Evolutionary conservation across 139 green algal genomes (phyloP).

Genomic region (Nannochloris sp.): DNA sequence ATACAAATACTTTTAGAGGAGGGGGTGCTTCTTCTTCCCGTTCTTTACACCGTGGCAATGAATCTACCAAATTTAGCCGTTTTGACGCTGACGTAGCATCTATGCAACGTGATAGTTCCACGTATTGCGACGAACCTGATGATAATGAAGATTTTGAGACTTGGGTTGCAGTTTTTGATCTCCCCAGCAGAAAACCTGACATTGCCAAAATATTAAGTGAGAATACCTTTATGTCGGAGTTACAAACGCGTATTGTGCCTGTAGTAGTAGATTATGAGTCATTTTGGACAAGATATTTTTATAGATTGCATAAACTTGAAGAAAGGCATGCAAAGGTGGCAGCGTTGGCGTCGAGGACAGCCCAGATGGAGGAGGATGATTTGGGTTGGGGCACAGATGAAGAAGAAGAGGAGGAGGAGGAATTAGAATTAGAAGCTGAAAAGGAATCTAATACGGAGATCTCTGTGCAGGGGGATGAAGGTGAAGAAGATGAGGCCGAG

Average conservation of each 20-base stretch:
- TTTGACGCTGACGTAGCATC: conserved; percentile 66
- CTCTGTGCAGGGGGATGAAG: background rate
- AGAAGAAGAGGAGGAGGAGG: background rate
- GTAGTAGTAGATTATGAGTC: conserved; percentile 83
- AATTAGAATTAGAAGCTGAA: background rate
- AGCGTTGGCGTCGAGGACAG: conserved; percentile 44
- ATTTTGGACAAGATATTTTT: conserved; percentile 95
- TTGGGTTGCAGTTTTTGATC: conserved; percentile 44
- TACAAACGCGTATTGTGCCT: conserved; percentile 79
- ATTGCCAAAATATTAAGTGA: conserved; percentile 49
- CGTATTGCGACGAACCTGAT: conserved; percentile 92
- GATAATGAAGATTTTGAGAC: conserved; percentile 60
- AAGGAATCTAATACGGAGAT: background rate
- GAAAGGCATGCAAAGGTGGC: conserved; percentile 29
- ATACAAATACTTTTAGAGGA: background rate
- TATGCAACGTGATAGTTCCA: conserved; percentile 85
- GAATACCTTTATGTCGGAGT: conserved; percentile 72
- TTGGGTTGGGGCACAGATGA: background rate
- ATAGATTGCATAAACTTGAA: conserved; percentile 55
- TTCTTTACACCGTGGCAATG: background rate
- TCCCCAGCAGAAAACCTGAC: conserved; percentile 42
- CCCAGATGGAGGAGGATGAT: conserved; percentile 3
- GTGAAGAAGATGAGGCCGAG: background rate
- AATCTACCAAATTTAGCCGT: conserved; percentile 45
- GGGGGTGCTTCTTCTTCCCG: too few species aligned